These are phyloP conservation scores for Bifiguratus adelaidae DNA, from an alignment of 192 early-diverging fungal genomes.

Conservation along the genomic window DNA sequence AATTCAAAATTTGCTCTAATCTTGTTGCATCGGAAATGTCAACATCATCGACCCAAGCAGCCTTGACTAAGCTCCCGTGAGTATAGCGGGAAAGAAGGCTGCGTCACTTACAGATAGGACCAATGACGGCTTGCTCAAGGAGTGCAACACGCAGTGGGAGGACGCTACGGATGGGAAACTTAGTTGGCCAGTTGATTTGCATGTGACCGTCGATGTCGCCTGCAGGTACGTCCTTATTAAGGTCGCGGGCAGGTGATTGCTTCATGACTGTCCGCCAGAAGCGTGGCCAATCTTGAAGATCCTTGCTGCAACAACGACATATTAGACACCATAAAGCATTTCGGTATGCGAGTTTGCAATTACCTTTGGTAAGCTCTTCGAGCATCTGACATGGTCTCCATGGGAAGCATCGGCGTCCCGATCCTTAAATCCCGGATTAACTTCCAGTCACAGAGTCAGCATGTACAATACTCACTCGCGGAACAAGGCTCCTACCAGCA, in stretches of 20 bases:
- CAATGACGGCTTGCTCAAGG: conserved; percentile 2
- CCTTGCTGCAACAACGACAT: no score
- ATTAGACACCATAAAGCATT: no score
- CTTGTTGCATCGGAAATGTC: background rate
- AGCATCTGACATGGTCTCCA: background rate
- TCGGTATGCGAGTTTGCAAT: no score
- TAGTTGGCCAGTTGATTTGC: conserved; percentile 4
- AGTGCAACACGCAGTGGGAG: conserved; percentile 2
- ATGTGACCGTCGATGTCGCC: background rate
- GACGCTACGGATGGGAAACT: conserved; percentile 9
- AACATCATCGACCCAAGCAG: conserved; percentile 8
- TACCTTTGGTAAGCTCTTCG: background rate
- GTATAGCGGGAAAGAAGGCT: background rate
- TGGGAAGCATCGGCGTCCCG: background rate
- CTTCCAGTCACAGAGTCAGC: background rate
- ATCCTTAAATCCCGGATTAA: no score
- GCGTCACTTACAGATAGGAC: conserved; percentile 5
- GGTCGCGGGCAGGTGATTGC: no score
- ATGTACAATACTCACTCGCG: background rate
- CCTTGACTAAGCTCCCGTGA: conserved; percentile 2
- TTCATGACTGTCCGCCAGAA: conserved; percentile 4
- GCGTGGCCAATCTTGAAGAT: conserved; percentile 3
- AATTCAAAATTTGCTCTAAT: background rate
- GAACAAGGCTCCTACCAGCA: conserved; percentile 5
- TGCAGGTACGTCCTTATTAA: no score